Conservation (phyloP, 768 basidiomycete genomes). For the Lactarius indigo region DNA sequence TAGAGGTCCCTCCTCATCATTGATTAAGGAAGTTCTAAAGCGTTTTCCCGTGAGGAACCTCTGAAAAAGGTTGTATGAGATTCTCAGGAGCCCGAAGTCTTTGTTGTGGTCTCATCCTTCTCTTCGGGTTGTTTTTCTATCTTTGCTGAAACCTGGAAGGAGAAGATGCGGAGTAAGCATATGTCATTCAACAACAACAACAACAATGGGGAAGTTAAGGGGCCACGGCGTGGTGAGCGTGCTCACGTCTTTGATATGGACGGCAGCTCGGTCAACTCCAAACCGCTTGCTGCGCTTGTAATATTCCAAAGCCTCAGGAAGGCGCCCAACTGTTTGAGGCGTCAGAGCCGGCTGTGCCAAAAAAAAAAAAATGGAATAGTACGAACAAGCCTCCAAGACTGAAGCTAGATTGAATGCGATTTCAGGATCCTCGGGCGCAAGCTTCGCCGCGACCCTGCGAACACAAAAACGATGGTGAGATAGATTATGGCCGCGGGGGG, state of each 20-base stretch:
- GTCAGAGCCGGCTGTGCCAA: constrained; percentile 6
- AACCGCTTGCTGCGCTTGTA: constrained; percentile 76
- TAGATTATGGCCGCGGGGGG: constrained; percentile 29
- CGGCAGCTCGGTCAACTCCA: constrained; percentile 77
- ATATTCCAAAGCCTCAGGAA: constrained; percentile 77
- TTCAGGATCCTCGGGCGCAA: constrained; percentile 86
- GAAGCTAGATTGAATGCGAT: constrained; percentile 90
- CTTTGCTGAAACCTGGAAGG: constrained; percentile 69
- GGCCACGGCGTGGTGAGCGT: background rate
- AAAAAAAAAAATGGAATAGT: background rate
- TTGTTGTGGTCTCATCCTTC: constrained; percentile 31
- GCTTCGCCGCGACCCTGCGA: constrained; percentile 71
- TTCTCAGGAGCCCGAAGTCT: constrained; percentile 17
- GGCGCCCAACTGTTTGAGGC: constrained; percentile 55
- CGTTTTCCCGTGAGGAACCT: background rate
- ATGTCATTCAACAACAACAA: constrained; percentile 17
- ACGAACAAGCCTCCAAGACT: constrained; percentile 82
- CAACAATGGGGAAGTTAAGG: constrained; percentile 15
- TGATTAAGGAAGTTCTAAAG: constrained; percentile 15
- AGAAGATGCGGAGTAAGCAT: constrained; percentile 21
- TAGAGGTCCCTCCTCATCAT: constrained; percentile 17
- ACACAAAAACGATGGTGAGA: constrained; percentile 28
- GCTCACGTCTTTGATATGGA: constrained; percentile 80
- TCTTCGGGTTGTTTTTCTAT: constrained; percentile 56
- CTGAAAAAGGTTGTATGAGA: constrained; percentile 1